These are phyloP conservation scores for Alternaria triticina DNA, from an alignment of 2,329 filamentous ascomycete species.

Conservation along the genomic window DNA sequence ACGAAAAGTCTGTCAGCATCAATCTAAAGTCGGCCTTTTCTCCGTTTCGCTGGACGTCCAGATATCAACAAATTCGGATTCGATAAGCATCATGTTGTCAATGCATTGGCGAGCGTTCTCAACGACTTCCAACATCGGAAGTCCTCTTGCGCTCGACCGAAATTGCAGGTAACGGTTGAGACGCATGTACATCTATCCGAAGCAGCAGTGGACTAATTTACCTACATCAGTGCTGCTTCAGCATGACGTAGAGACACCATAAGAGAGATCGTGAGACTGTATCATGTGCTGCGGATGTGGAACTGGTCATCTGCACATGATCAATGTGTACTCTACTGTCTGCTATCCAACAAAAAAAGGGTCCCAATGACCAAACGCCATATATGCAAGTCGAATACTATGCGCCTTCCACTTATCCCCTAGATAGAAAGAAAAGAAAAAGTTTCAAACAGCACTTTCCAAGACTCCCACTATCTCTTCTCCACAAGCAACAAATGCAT, in stretches of 20 bases:
- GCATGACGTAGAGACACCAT: neutral
- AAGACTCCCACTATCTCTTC: conserved; percentile 64
- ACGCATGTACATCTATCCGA: neutral
- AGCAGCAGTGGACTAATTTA: neutral
- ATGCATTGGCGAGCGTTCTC: neutral
- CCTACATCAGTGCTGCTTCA: neutral
- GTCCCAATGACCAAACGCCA: neutral
- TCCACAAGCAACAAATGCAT: conserved; percentile 96
- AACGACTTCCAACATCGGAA: neutral
- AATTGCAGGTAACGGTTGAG: neutral
- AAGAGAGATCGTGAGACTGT: neutral
- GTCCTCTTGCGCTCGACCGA: neutral
- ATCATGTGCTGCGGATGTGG: neutral
- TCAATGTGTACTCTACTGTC: neutral
- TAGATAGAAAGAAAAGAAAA: neutral
- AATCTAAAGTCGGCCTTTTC: neutral
- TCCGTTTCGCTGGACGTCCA: neutral
- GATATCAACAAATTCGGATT: neutral
- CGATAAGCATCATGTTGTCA: neutral
- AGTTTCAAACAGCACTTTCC: neutral
- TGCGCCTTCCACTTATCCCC: neutral
- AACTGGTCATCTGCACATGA: neutral
- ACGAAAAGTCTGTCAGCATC: neutral
- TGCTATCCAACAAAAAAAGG: neutral
- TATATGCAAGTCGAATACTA: neutral